Evolutionary conservation across 2,329 filamentous ascomycete species (phyloP).

Genomic region (Colletotrichum trifolii): DNA sequence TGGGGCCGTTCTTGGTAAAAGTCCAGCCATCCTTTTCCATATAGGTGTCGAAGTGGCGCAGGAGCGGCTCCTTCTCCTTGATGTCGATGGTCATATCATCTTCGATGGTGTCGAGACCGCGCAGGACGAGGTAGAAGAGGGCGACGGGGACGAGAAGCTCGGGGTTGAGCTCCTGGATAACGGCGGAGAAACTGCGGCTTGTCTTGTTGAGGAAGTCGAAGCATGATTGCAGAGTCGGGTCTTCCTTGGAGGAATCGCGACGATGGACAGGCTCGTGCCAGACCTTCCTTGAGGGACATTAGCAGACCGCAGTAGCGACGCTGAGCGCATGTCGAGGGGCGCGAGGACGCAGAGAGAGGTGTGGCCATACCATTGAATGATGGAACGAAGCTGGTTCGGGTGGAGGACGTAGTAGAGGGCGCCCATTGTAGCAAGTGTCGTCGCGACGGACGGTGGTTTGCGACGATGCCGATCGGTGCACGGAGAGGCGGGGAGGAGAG

Average conservation of each 20-base stretch:
- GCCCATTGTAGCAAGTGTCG: constrained; percentile 60
- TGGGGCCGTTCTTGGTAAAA: constrained; percentile 83
- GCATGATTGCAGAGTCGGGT: constrained; percentile 79
- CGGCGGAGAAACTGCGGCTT: constrained; percentile 90
- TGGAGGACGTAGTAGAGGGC: constrained; percentile 80
- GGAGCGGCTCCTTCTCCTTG: constrained; percentile 83
- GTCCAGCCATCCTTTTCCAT: constrained; percentile 91
- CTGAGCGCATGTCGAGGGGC: neutral
- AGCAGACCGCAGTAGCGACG: constrained; percentile 9
- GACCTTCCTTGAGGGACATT: constrained; percentile 76
- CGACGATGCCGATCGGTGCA: neutral
- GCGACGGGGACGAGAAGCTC: constrained; percentile 90
- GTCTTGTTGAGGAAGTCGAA: constrained; percentile 89
- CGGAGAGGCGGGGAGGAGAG: neutral
- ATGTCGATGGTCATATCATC: constrained; percentile 95
- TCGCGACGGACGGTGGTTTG: constrained; percentile 19
- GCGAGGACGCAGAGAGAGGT: neutral
- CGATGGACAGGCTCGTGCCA: constrained; percentile 96
- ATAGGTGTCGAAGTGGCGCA: constrained; percentile 83
- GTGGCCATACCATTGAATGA: constrained; percentile 83
- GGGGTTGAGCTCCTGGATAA: constrained; percentile 95
- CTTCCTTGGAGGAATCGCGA: constrained; percentile 81
- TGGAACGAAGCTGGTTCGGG: constrained; percentile 80
- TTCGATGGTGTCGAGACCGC: constrained; percentile 97
- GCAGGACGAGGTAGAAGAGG: constrained; percentile 92